Evolutionary conservation across 2,329 filamentous ascomycete genomes (phyloP), one percentile per base, ranked within the genome.

Genomic region (Ascochyta rabiei): DNA sequence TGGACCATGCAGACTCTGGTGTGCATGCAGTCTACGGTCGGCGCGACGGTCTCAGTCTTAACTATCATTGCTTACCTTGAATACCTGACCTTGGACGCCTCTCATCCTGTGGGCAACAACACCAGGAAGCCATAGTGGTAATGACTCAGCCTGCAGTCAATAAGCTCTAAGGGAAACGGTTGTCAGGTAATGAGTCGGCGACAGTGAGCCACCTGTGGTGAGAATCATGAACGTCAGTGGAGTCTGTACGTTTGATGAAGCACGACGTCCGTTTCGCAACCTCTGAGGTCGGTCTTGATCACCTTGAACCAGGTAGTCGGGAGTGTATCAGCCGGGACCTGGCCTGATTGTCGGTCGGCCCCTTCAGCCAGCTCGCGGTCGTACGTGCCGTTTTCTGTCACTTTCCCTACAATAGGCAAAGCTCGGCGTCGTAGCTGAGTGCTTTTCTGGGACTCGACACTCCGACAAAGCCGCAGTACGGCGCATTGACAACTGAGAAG

Each of bases 351-450:
- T 65, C 64, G 64, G 66, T 43, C 46, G 50, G 37, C 52, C 45
- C 46, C 42, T 39, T 46, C 48, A 60, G 49, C 51, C 47, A 53
- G 33, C 62, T 70, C 48, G 35, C 66, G 66, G 67, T 60, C 55
- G 71, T 72, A 69, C 61, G 57, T 71, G 63, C 70, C 70, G 72
- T 75, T 75, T 73, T 64, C 66, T 71, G 72, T 75, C 71, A 72
- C 49, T 62, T 48, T 41, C 3, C 24, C 54, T 57, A 52, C 62
- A 59, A 54, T 53, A 57, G 46, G 40, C 57, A 47, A 61, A 19
- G 63, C 52, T 66, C 59, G 48, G 63, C 60, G 55, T 61, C 45
- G 30, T 44, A 48, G 47, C 28, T 46, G 39, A 56, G 56, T 60
- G 55, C 61, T 41, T 47, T 42, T 53, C 53, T 52, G 31, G 48